Evolutionary conservation across 2,329 filamentous ascomycete species (phyloP).

Genomic region (Metarhizium anisopliae): DNA sequence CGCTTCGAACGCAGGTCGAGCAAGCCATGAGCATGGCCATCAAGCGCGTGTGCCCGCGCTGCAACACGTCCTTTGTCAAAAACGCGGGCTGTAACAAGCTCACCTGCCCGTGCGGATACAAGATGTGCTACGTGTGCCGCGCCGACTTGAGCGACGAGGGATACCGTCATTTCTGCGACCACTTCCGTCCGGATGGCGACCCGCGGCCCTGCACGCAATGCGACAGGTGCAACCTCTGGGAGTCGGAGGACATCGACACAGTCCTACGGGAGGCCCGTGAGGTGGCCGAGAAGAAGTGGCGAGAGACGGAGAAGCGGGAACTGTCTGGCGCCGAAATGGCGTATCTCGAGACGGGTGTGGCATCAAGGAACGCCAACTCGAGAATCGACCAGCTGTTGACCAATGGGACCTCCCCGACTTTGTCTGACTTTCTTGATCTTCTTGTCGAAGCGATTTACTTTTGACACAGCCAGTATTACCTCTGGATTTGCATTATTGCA

Average conservation of each 20-base stretch:
- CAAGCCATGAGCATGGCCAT: constrained; percentile 88
- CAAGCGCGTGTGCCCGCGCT: constrained; percentile 89
- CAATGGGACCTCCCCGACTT: constrained; percentile 25
- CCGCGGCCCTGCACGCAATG: constrained; percentile 66
- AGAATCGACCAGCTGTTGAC: constrained; percentile 24
- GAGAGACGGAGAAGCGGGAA: constrained; percentile 51
- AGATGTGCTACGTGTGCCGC: constrained; percentile 96
- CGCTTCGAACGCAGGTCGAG: constrained; percentile 82
- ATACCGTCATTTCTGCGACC: constrained; percentile 92
- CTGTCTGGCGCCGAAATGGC: constrained; percentile 45
- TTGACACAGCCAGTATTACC: background rate
- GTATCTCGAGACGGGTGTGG: constrained; percentile 47
- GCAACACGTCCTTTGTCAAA: constrained; percentile 89
- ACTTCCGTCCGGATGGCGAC: constrained; percentile 78
- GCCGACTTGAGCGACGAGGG: constrained; percentile 65
- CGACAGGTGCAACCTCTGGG: constrained; percentile 69
- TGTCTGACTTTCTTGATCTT: constrained; percentile 36
- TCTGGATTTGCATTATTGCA: background rate
- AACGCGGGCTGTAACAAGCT: constrained; percentile 93
- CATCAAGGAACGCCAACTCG: constrained; percentile 14
- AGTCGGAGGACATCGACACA: constrained; percentile 63
- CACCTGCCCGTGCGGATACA: constrained; percentile 89
- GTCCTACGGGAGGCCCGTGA: constrained; percentile 61
- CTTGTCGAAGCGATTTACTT: constrained; percentile 26
- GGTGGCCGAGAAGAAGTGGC: constrained; percentile 65